phyloP scores from a whole-genome alignment of 208 protist species.

The Leishmania martiniquensis region DNA sequence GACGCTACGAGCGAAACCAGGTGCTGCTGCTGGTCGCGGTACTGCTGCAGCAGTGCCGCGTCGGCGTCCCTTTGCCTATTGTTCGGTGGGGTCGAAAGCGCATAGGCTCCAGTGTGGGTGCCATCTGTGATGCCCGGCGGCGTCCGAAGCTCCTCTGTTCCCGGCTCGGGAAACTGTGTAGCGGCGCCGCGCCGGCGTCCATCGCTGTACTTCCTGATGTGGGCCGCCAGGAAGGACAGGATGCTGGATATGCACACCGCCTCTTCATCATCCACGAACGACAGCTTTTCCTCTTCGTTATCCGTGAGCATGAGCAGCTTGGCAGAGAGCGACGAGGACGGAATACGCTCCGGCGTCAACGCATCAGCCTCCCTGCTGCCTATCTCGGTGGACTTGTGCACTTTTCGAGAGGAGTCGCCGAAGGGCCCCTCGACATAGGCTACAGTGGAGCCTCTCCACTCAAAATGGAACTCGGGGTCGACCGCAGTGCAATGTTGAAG shows the following conservation, averaged over 20 bases:
- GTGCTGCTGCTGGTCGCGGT: conserved; percentile 13
- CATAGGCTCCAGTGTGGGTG: background rate
- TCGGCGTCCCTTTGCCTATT: background rate
- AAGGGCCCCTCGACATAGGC: conserved; percentile 9
- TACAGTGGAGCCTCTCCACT: conserved; percentile 4
- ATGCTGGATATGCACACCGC: background rate
- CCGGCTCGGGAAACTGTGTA: conserved; percentile 2
- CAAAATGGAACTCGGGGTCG: conserved; percentile 6
- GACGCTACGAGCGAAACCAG: conserved; percentile 22
- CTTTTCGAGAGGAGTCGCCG: background rate
- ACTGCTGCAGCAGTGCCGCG: background rate
- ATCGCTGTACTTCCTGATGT: conserved; percentile 18
- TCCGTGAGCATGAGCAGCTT: background rate
- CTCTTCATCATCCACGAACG: background rate
- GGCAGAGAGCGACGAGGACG: conserved; percentile 1
- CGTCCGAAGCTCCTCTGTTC: background rate
- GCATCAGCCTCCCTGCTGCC: background rate
- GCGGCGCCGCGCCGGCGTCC: background rate
- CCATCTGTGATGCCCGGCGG: background rate
- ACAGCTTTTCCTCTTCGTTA: background rate
- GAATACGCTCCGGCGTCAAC: conserved; percentile 1
- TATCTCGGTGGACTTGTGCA: too few relatives aligned
- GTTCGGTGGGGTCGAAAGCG: background rate
- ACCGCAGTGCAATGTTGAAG: conserved; percentile 17
- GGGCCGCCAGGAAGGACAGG: conserved; percentile 12